A percentile compares a stretch with the other conserved stretches of the same genome.
These are phyloP conservation scores for Euphorbia schlechtendalii DNA, from an alignment of 441 rosid species.

Conservation along the genomic window DNA sequence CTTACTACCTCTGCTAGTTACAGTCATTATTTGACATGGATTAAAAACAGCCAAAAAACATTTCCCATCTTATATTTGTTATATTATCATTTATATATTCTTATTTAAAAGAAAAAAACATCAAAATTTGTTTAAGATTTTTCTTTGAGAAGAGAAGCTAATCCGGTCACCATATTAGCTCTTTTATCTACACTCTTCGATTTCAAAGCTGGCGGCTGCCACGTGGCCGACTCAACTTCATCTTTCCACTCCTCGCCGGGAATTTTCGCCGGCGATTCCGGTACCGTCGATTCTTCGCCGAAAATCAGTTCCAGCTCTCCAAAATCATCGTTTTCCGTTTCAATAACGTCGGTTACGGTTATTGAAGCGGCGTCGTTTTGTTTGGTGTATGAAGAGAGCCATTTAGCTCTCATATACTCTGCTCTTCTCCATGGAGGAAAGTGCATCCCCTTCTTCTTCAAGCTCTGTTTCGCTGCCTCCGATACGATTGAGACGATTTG, in stretches of 20 bases:
- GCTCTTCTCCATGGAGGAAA: constrained; percentile 87
- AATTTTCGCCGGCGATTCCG: constrained; percentile 17
- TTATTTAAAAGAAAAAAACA: constrained; percentile 22
- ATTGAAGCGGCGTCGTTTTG: constrained; percentile 13
- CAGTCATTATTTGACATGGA: too few species aligned
- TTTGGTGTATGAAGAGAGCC: constrained; percentile 62
- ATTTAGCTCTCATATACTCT: constrained; percentile 86
- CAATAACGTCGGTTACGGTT: too few species aligned
- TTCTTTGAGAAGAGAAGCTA: constrained; percentile 72
- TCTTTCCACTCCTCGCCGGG: constrained; percentile 6
- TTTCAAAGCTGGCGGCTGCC: constrained; percentile 59
- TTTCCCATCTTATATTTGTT: constrained; percentile 17
- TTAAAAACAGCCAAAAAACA: too few species aligned
- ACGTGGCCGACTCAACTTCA: constrained; percentile 21
- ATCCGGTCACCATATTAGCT: constrained; percentile 70
- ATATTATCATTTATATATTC: constrained; percentile 21
- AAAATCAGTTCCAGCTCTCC: constrained; percentile 61
- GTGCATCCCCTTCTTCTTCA: constrained; percentile 92
- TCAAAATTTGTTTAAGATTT: constrained; percentile 46
- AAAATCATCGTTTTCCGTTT: constrained; percentile 13
- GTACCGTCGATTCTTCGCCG: constrained; percentile 32
- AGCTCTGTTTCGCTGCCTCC: constrained; percentile 80
- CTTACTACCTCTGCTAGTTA: constrained; percentile 17
- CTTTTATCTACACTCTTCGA: constrained; percentile 52
- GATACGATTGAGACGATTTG: constrained; percentile 69